A percentile compares a stretch with the other conserved stretches of the same genome.
These are phyloP conservation scores for Astragalus membranaceus DNA, from an alignment of 306 rosid genomes.

Conservation along the genomic window DNA sequence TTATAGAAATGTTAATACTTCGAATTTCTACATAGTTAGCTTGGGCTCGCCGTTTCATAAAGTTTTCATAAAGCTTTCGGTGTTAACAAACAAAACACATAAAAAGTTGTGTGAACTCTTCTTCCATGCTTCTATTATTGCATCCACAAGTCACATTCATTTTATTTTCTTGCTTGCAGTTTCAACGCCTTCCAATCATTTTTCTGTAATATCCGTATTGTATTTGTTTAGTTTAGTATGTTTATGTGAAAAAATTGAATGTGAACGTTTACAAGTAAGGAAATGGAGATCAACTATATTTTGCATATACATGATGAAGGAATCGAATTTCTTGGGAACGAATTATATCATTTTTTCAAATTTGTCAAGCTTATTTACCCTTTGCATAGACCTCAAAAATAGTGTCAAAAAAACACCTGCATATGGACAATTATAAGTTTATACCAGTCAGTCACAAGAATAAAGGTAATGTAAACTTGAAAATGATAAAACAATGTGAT, in stretches of 20 bases:
- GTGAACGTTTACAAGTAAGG: background rate
- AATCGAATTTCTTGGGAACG: background rate
- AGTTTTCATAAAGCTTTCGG: too few relatives aligned
- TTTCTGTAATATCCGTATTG: background rate
- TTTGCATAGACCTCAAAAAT: conserved; percentile 60
- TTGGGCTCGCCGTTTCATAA: too few relatives aligned
- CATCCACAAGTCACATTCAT: too few relatives aligned
- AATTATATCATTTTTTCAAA: conserved; percentile 68
- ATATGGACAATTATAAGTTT: conserved; percentile 3
- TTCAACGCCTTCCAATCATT: background rate
- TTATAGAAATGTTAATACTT: too few relatives aligned
- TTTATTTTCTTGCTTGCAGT: background rate
- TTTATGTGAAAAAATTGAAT: conserved; percentile 3
- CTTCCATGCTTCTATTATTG: too few relatives aligned
- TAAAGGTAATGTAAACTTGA: background rate
- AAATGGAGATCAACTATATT: background rate
- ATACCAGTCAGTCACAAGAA: background rate
- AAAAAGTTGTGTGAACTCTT: too few relatives aligned
- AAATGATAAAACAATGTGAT: background rate
- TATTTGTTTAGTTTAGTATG: conserved; percentile 10
- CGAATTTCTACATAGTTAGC: too few relatives aligned
- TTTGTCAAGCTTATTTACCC: conserved; percentile 69
- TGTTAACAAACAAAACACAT: too few relatives aligned
- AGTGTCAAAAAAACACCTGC: conserved; percentile 64
- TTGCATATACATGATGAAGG: conserved; percentile 10